Conservation (phyloP, 2,329 filamentous ascomycete genomes). For the Sphaerulina vaccinii region DNA sequence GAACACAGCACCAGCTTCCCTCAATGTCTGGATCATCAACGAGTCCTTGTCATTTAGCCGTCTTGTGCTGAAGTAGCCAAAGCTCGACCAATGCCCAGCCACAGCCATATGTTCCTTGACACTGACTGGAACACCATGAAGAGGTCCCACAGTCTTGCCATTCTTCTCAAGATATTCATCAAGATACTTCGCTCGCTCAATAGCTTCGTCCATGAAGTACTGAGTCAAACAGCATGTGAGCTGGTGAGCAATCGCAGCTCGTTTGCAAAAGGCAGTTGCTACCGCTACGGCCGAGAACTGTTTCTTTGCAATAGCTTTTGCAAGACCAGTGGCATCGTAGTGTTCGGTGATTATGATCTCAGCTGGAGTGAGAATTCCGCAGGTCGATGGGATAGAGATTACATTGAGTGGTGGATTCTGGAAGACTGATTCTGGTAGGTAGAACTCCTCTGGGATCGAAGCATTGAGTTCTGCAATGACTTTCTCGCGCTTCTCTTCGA, state of each 20-base stretch:
- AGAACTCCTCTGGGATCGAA: constrained; percentile 11
- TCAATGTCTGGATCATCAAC: constrained; percentile 17
- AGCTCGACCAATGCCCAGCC: constrained; percentile 16
- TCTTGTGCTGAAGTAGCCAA: constrained; percentile 16
- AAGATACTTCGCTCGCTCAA: constrained; percentile 20
- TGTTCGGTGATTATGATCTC: constrained; percentile 22
- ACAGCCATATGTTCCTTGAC: constrained; percentile 25
- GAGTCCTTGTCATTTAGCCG: constrained; percentile 15
- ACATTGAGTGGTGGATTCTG: constrained; percentile 14
- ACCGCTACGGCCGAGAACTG: constrained; percentile 19
- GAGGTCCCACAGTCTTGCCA: constrained; percentile 19
- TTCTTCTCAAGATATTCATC: constrained; percentile 20
- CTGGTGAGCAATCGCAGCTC: constrained; percentile 24
- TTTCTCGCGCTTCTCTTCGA: constrained; percentile 7
- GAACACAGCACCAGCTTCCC: constrained; percentile 24
- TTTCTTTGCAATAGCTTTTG: constrained; percentile 14
- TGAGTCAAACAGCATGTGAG: constrained; percentile 24
- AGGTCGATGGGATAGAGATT: constrained; percentile 16
- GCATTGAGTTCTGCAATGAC: constrained; percentile 9
- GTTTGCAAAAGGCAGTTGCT: constrained; percentile 22
- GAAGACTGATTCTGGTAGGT: constrained; percentile 10
- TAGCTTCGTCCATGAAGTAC: constrained; percentile 22
- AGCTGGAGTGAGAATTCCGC: constrained; percentile 17
- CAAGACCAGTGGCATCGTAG: constrained; percentile 20
- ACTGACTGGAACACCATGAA: constrained; percentile 24